Evolutionary conservation across 345 rosid genomes (phyloP).

Genomic region (Carallia pectinifolia): DNA sequence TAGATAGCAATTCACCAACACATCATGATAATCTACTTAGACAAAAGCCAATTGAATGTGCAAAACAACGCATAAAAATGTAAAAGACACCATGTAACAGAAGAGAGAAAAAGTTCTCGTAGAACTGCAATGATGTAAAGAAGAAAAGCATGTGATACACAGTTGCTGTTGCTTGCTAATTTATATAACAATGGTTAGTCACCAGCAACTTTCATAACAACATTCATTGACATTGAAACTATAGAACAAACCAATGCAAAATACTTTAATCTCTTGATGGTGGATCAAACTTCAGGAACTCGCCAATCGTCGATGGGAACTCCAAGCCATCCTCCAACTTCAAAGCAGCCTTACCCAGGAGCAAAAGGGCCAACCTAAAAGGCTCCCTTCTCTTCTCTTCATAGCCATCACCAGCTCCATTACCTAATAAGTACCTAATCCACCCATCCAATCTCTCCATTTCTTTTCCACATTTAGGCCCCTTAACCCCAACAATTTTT

Average conservation of each 20-base stretch:
- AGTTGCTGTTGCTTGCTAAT: too few species aligned
- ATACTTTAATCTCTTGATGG: conserved; percentile 26
- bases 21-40: too few species aligned
- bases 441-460: conserved; percentile 45
- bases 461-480: conserved; percentile 46
- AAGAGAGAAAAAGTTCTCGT: too few species aligned
- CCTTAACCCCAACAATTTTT: conserved; percentile 49
- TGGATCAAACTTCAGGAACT: conserved; percentile 40
- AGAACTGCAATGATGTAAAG: too few species aligned
- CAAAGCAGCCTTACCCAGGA: conserved; percentile 46
- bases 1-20: too few species aligned
- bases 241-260: neutral
- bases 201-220: too few species aligned
- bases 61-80: too few species aligned
- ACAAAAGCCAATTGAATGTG: too few species aligned
- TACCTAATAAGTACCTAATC: conserved; percentile 34
- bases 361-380: conserved; percentile 47
- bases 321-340: conserved; percentile 26
- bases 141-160: too few species aligned
- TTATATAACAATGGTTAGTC: too few species aligned
- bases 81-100: too few species aligned
- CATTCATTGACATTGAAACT: neutral
- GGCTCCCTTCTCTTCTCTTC: conserved; percentile 35
- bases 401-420: neutral
- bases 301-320: conserved; percentile 46